phyloP scores from a whole-genome alignment of 2,329 filamentous ascomycete species.

The Nannizziopsis arthrosporioides region DNA sequence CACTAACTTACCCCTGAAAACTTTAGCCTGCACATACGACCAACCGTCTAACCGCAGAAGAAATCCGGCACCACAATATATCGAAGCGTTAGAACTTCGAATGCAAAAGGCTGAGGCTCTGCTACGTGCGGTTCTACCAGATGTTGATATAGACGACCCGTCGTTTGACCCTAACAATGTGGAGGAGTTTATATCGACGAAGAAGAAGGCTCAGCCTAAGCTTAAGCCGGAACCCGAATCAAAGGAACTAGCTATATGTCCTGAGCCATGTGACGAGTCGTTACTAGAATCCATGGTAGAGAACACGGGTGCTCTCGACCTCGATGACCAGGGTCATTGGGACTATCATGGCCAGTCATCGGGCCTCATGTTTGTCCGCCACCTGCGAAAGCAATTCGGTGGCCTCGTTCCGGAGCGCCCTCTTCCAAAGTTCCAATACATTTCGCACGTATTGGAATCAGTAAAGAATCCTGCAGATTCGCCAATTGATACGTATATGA shows the following conservation, averaged over 20 bases:
- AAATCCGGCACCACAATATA: slow-evolving; percentile 85
- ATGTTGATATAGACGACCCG: slow-evolving; percentile 74
- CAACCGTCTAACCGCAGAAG: slow-evolving; percentile 84
- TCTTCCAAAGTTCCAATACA: slow-evolving; percentile 37
- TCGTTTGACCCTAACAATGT: slow-evolving; percentile 66
- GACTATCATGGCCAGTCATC: slow-evolving; percentile 94
- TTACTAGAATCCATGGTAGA: slow-evolving; percentile 91
- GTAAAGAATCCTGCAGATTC: slow-evolving; percentile 55
- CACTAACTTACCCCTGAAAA: neutral
- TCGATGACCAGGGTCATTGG: slow-evolving; percentile 84
- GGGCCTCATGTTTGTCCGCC: slow-evolving; percentile 73
- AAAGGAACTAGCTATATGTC: slow-evolving; percentile 19
- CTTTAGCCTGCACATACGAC: slow-evolving; percentile 80
- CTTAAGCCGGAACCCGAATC: slow-evolving; percentile 17
- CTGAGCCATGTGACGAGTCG: slow-evolving; percentile 49
- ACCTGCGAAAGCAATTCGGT: slow-evolving; percentile 79
- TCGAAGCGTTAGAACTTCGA: slow-evolving; percentile 74
- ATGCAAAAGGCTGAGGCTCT: slow-evolving; percentile 73
- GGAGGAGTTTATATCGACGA: slow-evolving; percentile 41
- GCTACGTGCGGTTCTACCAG: slow-evolving; percentile 66
- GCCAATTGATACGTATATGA: slow-evolving; percentile 45
- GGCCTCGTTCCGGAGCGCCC: slow-evolving; percentile 52
- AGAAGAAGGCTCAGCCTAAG: slow-evolving; percentile 25
- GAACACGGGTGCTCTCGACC: slow-evolving; percentile 76
- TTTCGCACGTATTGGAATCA: slow-evolving; percentile 55